phyloP scores from a whole-genome alignment of 768 basidiomycete genomes.

The Collybia sordida region DNA sequence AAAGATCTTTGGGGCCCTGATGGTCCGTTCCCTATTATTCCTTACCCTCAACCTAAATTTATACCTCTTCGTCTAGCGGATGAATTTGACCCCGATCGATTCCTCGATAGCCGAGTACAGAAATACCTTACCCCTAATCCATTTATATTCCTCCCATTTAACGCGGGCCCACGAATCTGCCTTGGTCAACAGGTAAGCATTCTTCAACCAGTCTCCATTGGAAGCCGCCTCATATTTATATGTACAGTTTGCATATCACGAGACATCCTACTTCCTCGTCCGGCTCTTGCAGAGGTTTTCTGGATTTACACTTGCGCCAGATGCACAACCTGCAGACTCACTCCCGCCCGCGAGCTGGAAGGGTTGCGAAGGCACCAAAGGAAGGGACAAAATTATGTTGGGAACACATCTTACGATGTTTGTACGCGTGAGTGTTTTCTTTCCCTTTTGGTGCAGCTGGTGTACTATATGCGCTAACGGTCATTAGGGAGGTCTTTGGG shows the following conservation, averaged over 20 bases:
- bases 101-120: conserved; percentile 55
- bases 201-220: conserved; percentile 1
- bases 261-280: conserved; percentile 55
- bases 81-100: conserved; percentile 64
- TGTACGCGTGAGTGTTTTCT: conserved; percentile 19
- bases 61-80: conserved; percentile 31
- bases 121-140: conserved; percentile 58
- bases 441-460: neutral
- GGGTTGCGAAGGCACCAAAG: conserved; percentile 34
- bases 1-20: conserved; percentile 69
- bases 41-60: neutral
- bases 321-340: conserved; percentile 41
- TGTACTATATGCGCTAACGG: neutral
- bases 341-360: conserved; percentile 48
- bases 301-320: conserved; percentile 36
- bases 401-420: conserved; percentile 56
- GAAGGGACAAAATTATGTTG: conserved; percentile 44
- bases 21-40: conserved; percentile 34
- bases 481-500: conserved; percentile 33
- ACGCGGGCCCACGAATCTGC: conserved; percentile 66
- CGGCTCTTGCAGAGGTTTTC: conserved; percentile 51
- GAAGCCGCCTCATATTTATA: conserved; percentile 6
- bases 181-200: conserved; percentile 43
- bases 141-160: conserved; percentile 71
- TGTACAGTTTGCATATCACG: conserved; percentile 50